phyloP scores from a whole-genome alignment of 2,329 filamentous ascomycete genomes.

The Ceratocystis cacaofunesta region DNA sequence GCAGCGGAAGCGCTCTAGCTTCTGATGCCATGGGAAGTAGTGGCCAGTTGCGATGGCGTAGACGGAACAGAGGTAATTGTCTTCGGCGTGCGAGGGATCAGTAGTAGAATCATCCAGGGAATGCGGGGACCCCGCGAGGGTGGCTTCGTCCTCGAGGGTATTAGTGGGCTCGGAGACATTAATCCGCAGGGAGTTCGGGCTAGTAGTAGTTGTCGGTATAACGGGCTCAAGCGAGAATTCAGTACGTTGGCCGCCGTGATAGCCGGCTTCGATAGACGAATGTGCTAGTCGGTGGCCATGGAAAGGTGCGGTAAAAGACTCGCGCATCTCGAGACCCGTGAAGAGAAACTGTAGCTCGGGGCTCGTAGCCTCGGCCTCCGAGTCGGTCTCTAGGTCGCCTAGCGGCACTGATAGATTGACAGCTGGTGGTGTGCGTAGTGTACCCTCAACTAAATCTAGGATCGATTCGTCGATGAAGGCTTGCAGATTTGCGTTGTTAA shows the following conservation, averaged over 20 bases:
- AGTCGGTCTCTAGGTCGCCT: neutral
- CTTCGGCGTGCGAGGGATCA: no score
- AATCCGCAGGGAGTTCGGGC: no score
- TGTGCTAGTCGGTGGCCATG: slow-evolving; percentile 34
- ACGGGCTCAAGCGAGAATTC: slow-evolving; percentile 33
- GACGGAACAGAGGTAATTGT: slow-evolving; percentile 2
- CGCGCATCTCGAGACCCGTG: slow-evolving; percentile 38
- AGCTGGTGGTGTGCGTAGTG: slow-evolving; percentile 29
- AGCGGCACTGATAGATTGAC: slow-evolving; percentile 33
- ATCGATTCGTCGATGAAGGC: slow-evolving; percentile 32
- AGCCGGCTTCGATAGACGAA: slow-evolving; percentile 37
- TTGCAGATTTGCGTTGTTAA: slow-evolving; percentile 21
- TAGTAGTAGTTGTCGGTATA: neutral
- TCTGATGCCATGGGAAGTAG: slow-evolving; percentile 12
- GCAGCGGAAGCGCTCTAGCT: neutral
- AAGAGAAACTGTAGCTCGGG: slow-evolving; percentile 30
- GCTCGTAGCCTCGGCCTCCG: slow-evolving; percentile 23
- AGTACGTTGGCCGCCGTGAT: slow-evolving; percentile 35
- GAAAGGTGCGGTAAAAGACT: slow-evolving; percentile 25
- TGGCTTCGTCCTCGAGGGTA: no score
- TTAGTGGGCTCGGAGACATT: no score
- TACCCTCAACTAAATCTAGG: slow-evolving; percentile 31
- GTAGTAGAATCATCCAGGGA: no score
- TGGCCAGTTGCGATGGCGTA: slow-evolving; percentile 8
- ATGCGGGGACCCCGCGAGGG: no score